A percentile compares a stretch with the other conserved stretches of the same genome.
Evolutionary conservation across 2,329 filamentous ascomycete genomes (phyloP).

Genomic region (Aureobasidium sp.): DNA sequence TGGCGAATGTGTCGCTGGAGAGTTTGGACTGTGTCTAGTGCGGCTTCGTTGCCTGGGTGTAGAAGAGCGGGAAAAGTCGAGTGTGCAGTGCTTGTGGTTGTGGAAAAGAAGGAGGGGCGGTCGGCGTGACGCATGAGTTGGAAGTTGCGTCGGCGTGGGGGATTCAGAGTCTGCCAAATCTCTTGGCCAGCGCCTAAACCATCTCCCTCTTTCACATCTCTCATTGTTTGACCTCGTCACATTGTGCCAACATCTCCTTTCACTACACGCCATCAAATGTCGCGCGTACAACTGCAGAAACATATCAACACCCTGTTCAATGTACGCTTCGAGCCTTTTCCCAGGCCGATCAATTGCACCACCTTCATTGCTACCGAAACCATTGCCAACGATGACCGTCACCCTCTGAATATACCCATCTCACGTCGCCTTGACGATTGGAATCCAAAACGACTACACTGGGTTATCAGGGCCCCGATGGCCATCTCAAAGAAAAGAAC

Average conservation of each 20-base stretch:
- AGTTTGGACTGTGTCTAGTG: slow-evolving; percentile 15
- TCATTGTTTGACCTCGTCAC: neutral
- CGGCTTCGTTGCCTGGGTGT: slow-evolving; percentile 20
- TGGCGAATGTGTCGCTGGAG: slow-evolving; percentile 40
- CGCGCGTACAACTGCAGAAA: slow-evolving; percentile 1
- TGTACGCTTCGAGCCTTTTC: slow-evolving; percentile 17
- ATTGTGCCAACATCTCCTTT: neutral
- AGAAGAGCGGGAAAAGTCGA: neutral
- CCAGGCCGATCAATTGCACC: slow-evolving; percentile 23
- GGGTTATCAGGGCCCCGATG: slow-evolving; percentile 32
- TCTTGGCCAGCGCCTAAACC: slow-evolving; percentile 11
- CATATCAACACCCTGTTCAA: neutral
- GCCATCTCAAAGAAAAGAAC: slow-evolving; percentile 32
- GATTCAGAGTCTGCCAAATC: slow-evolving; percentile 9
- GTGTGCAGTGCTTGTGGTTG: neutral
- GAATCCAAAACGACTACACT: slow-evolving; percentile 39
- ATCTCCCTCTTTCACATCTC: neutral
- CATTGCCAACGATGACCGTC: slow-evolving; percentile 20
- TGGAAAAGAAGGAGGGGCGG: slow-evolving; percentile 8
- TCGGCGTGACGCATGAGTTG: slow-evolving; percentile 2
- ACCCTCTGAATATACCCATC: slow-evolving; percentile 29
- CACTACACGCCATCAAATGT: neutral
- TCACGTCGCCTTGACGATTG: slow-evolving; percentile 19
- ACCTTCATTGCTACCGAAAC: slow-evolving; percentile 20
- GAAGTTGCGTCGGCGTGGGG: neutral